Base-by-base conservation (phyloP, 1,139 yeast species). In the Candida tetrigidarum region DNA sequence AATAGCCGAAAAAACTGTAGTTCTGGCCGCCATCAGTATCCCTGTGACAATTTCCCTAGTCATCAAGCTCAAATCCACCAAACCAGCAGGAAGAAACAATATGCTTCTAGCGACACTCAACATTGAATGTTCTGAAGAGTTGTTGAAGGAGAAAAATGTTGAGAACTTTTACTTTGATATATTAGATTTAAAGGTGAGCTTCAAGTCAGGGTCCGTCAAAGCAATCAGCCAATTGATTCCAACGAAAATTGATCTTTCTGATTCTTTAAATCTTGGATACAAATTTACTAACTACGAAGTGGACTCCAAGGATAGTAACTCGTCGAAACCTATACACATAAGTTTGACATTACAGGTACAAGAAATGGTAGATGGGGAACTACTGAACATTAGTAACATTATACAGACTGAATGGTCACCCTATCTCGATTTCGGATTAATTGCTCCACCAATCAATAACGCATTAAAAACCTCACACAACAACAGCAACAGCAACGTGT, bases 321-420 rank as follows among this genome's bases (percentile, higher is more conserved):
- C 52, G n/a, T 58, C 69, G 23, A 69, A 64, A 50, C 74, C 67
- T 46, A 63, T 69, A 50, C 64, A 53, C 27, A 64, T 78, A 25
- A 56, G 56, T 18, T 63, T 78, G 23, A 56, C 53, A 2, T 55
- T 53, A 46, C 74, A 52, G 49, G 64, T 58, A 48, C 71, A 58
- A 45, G 55, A 51, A 37, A 44, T 51, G 28, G 45, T 44, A 0
- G 41, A 37, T 3, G 39, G 46, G 4, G 47, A 47, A 5, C 57
- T 38, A 38, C 46, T 44, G 6, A 50, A 53, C 15, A 44, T 62
- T 14, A 67, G 73, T 44, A 62, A 59, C 47, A 47, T 56, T 6
- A 74, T 84, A n/a, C 61, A 66, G 10, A 83, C 89, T 0, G 68
- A 69, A 41, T 83, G 91, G 84, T 67, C 78, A 3, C 86, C 92